Evolutionary conservation across 495 filamentous ascomycete genomes (phyloP).

Genomic region (Apodospora peruviana): DNA sequence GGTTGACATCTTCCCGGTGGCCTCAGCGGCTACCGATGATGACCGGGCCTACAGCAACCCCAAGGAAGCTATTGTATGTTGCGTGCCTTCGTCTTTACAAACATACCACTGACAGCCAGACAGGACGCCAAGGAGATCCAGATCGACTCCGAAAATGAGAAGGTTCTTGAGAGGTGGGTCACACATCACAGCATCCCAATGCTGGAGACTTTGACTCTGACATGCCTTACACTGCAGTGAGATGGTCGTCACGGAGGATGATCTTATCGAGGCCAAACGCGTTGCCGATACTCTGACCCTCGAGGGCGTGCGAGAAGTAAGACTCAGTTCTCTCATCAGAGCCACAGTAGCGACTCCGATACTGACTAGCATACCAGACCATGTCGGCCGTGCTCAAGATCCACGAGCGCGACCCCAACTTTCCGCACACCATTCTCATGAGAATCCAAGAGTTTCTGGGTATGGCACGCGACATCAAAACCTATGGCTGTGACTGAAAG

Average conservation of each 20-base stretch:
- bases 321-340: background rate
- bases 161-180: background rate
- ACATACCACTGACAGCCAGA: too few species aligned
- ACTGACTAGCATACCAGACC: too few species aligned
- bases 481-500: too few species aligned
- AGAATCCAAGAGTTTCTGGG: constrained; percentile 22
- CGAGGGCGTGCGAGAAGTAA: constrained; percentile 10
- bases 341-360: too few species aligned
- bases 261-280: constrained; percentile 24
- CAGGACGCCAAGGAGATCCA: background rate
- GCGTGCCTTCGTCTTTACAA: too few species aligned
- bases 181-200: background rate
- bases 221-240: background rate
- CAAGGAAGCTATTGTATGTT: too few species aligned
- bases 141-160: background rate
- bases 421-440: constrained; percentile 19
- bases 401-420: constrained; percentile 27
- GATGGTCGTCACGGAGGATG: constrained; percentile 21
- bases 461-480: background rate
- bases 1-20: constrained; percentile 5
- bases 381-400: constrained; percentile 21
- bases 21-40: background rate
- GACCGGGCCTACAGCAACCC: too few species aligned
- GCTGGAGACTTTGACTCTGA: background rate
- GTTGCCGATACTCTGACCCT: constrained; percentile 19